Conservation (phyloP, 139 green algal species). For the Edaphochlamys debaryana region DNA sequence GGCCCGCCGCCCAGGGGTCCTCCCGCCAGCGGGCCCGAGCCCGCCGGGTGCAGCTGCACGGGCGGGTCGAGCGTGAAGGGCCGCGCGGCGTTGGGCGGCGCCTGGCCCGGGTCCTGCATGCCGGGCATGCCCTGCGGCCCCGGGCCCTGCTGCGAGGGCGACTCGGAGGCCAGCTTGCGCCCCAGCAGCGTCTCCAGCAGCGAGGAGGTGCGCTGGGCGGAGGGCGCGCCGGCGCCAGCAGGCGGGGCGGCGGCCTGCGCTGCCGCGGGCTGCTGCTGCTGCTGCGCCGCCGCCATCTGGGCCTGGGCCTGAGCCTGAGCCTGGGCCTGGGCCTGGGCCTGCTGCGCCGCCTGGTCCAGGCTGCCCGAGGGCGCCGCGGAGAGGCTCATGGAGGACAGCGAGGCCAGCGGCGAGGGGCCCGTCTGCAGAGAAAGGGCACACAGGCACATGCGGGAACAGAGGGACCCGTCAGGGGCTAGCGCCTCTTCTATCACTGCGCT, state of each 20-base stretch:
- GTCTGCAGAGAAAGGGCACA: too few relatives aligned
- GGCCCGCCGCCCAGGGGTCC: too few relatives aligned
- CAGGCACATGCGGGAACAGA: too few relatives aligned
- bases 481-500: not conserved
- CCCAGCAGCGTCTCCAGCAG: conserved; percentile 33
- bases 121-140: not conserved
- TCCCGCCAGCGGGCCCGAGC: conserved; percentile 11
- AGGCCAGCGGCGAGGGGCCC: too few relatives aligned
- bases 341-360: not conserved
- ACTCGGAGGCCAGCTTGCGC: conserved; percentile 2
- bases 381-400: not conserved
- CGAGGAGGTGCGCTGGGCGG: conserved; percentile 8
- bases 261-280: conserved; percentile 3
- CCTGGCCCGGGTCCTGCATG: not conserved
- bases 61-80: conserved; percentile 35
- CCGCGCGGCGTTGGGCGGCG: not conserved
- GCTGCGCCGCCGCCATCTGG: not conserved
- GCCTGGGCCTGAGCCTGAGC: not conserved
- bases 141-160: not conserved
- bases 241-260: too few relatives aligned
- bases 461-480: too few relatives aligned
- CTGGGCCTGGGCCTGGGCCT: not conserved
- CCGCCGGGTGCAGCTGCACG: not conserved
- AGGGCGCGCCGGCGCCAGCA: not conserved
- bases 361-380: not conserved